These are phyloP conservation scores for Aspergillus tanneri DNA, from an alignment of 2,329 filamentous ascomycete genomes.

Conservation along the genomic window DNA sequence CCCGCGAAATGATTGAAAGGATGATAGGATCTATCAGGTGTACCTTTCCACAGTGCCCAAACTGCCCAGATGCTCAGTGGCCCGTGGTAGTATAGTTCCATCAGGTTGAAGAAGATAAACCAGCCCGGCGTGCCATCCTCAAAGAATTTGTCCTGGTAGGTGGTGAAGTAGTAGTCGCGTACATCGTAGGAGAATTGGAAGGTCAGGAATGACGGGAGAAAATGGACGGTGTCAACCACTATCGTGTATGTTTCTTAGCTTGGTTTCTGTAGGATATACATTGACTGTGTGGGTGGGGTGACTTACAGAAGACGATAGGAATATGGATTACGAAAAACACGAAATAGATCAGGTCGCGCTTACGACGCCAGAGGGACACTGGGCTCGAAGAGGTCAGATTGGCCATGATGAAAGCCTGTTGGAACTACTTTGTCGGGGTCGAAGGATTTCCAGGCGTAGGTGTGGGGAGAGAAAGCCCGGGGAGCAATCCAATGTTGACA, in stretches of 20 bases:
- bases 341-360: slow-evolving; percentile 47
- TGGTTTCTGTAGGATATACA: background rate
- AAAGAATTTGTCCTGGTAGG: slow-evolving; percentile 65
- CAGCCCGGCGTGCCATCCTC: slow-evolving; percentile 54
- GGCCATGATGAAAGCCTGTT: slow-evolving; percentile 6
- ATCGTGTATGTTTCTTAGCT: background rate
- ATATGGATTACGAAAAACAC: slow-evolving; percentile 63
- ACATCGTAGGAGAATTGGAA: slow-evolving; percentile 52
- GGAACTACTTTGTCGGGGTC: too few relatives aligned
- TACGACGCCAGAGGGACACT: slow-evolving; percentile 33
- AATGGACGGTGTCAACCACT: slow-evolving; percentile 62
- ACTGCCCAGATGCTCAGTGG: slow-evolving; percentile 62
- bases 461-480: too few relatives aligned
- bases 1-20: background rate
- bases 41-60: slow-evolving; percentile 54
- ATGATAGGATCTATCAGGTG: background rate
- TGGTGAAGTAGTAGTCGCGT: slow-evolving; percentile 58
- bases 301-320: slow-evolving; percentile 59
- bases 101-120: slow-evolving; percentile 58
- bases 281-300: background rate
- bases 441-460: too few relatives aligned
- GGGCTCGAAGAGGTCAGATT: slow-evolving; percentile 3
- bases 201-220: slow-evolving; percentile 55
- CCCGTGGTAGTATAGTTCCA: slow-evolving; percentile 62
- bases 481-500: too few relatives aligned